These are phyloP conservation scores for Arabidopsis hybrid DNA, from an alignment of 441 rosid species.

Conservation along the genomic window DNA sequence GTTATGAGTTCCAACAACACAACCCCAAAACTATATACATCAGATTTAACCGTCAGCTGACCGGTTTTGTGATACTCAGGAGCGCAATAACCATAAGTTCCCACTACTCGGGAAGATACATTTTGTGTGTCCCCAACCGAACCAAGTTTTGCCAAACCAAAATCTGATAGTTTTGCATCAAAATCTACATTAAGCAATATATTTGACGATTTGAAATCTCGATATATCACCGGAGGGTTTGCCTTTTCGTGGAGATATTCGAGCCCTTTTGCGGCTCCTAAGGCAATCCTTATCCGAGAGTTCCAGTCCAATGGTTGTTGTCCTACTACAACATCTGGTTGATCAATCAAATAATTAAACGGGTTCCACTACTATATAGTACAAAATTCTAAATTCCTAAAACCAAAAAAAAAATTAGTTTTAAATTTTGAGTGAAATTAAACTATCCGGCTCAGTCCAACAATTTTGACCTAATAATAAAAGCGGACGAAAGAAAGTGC, in stretches of 20 bases:
- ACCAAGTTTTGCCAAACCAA: constrained; percentile 82
- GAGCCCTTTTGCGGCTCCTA: constrained; percentile 73
- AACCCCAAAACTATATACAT: constrained; percentile 87
- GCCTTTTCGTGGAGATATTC: constrained; percentile 81
- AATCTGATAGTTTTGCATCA: constrained; percentile 74
- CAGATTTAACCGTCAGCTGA: constrained; percentile 69
- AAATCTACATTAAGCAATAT: constrained; percentile 61
- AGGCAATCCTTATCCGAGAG: constrained; percentile 70
- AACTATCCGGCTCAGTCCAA: neutral
- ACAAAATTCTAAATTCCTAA: neutral
- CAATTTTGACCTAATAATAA: neutral
- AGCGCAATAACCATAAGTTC: constrained; percentile 86
- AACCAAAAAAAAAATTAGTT: neutral
- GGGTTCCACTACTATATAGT: neutral
- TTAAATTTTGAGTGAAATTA: neutral
- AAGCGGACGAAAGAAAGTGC: neutral
- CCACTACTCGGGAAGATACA: constrained; percentile 75
- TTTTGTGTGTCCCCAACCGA: constrained; percentile 67
- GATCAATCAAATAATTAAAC: constrained; percentile 5
- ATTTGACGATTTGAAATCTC: constrained; percentile 81
- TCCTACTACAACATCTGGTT: constrained; percentile 53
- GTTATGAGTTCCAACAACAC: constrained; percentile 79
- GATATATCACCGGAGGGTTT: constrained; percentile 77
- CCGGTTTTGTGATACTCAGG: constrained; percentile 83
- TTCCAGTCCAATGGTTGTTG: constrained; percentile 71